Conservation (phyloP, 139 green algal species). For the Chlamydomonas asymmetrica region DNA sequence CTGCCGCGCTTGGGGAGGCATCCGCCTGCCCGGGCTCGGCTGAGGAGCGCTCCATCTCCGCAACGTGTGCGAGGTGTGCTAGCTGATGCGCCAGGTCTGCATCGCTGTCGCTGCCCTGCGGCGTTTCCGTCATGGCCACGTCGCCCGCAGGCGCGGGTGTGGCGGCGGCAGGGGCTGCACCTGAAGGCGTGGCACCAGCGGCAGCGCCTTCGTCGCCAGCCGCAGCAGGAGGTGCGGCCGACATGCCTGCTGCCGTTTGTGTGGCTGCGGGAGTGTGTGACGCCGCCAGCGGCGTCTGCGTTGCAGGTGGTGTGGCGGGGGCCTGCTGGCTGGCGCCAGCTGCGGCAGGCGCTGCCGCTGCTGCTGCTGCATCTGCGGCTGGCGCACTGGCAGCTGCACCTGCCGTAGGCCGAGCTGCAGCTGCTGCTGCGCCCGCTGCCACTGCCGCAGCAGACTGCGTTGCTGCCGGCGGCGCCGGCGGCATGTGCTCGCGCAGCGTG, state of each 20-base stretch:
- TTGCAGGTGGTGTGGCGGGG: not conserved
- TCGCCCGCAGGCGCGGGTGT: not conserved
- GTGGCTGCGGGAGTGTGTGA: too few species aligned
- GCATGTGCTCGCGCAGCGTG: not conserved
- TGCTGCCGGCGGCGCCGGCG: not conserved
- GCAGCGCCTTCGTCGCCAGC: too few species aligned
- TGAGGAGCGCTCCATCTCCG: too few species aligned
- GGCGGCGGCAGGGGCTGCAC: not conserved
- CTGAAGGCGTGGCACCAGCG: too few species aligned
- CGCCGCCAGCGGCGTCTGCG: too few species aligned
- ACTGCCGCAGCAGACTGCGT: not conserved
- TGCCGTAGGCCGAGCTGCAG: conserved; percentile 11
- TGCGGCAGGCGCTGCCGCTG: not conserved
- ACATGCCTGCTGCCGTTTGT: too few species aligned
- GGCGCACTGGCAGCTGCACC: not conserved
- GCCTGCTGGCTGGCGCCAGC: not conserved
- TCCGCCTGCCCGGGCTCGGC: not conserved
- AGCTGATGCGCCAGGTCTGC: too few species aligned
- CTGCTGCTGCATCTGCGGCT: not conserved
- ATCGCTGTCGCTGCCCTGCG: too few species aligned
- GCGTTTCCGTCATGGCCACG: too few species aligned
- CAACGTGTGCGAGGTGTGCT: too few species aligned
- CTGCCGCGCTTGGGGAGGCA: conserved; percentile 6
- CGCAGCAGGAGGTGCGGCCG: too few species aligned
- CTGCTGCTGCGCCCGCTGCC: conserved; percentile 14